These are phyloP conservation scores for Neoboletus magnificus DNA, from an alignment of 768 basidiomycete genomes.

Conservation along the genomic window DNA sequence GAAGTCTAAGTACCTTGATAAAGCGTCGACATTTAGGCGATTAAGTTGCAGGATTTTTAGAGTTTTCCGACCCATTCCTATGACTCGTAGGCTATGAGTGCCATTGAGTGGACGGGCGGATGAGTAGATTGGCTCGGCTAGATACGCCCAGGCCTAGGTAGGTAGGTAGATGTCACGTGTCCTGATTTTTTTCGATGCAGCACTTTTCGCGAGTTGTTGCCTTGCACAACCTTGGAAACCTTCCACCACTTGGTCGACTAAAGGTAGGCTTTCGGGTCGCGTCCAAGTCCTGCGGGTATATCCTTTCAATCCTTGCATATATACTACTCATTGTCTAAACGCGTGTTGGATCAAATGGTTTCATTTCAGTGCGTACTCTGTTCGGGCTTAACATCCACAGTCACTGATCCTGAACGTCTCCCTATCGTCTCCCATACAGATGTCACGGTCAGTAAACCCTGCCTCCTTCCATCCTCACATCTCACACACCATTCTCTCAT, in stretches of 20 bases:
- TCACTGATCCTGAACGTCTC: neutral
- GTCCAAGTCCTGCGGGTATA: neutral
- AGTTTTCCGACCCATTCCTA: too few species aligned
- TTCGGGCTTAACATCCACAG: neutral
- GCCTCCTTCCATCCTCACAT: neutral
- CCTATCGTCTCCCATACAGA: slow-evolving; percentile 37
- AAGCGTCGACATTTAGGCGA: too few species aligned
- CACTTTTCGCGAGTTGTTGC: neutral
- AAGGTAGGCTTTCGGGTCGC: neutral
- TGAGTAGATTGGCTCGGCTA: too few species aligned
- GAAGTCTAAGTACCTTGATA: too few species aligned
- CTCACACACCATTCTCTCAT: slow-evolving; percentile 1
- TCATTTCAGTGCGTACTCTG: slow-evolving; percentile 62
- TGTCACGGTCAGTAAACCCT: slow-evolving; percentile 58
- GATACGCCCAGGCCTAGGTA: too few species aligned
- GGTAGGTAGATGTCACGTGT: neutral
- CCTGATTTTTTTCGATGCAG: neutral
- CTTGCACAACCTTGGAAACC: neutral
- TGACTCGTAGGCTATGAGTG: too few species aligned
- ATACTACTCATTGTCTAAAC: neutral
- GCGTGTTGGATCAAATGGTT: slow-evolving; percentile 46
- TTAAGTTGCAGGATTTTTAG: too few species aligned
- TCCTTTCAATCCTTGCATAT: neutral
- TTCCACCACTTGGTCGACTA: neutral
- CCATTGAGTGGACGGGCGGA: too few species aligned